A percentile compares a stretch with the other conserved stretches of the same genome.
Evolutionary conservation across 1,284 basidiomycete species (phyloP).

Genomic region (Coriolopsis trogii): DNA sequence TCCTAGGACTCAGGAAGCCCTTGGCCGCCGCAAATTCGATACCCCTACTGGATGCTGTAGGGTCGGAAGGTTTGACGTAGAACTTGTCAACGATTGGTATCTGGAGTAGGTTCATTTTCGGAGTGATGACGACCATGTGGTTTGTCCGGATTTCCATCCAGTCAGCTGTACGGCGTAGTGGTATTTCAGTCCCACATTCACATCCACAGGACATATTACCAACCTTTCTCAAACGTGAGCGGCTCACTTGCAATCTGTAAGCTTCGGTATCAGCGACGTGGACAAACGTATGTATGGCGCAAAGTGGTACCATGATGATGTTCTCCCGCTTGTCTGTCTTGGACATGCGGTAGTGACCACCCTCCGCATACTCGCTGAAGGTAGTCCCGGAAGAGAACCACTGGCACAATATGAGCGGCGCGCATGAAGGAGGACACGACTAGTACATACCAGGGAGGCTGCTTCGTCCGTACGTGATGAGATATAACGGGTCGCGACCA

Average conservation of each 20-base stretch:
- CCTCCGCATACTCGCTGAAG: conserved; percentile 89
- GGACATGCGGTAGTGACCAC: conserved; percentile 92
- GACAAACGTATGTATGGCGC: background rate
- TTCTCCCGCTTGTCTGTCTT: conserved; percentile 96
- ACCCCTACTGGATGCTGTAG: conserved; percentile 61
- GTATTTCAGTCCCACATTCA: background rate
- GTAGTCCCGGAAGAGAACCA: conserved; percentile 96
- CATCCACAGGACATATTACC: conserved; percentile 30
- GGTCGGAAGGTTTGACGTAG: conserved; percentile 80
- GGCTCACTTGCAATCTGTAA: conserved; percentile 85
- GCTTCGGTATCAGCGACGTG: background rate
- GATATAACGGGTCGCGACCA: conserved; percentile 94
- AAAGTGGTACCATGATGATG: conserved; percentile 76
- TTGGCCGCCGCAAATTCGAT: conserved; percentile 78
- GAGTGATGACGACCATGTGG: conserved; percentile 88
- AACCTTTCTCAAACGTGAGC: conserved; percentile 91
- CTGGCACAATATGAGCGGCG: conserved; percentile 38
- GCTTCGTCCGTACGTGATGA: conserved; percentile 91
- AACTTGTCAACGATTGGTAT: conserved; percentile 94
- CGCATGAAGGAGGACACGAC: background rate
- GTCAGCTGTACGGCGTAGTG: conserved; percentile 62
- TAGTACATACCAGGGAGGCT: conserved; percentile 72
- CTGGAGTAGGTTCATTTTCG: conserved; percentile 93
- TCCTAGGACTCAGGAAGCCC: conserved; percentile 61
- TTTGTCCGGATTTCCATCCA: conserved; percentile 97